phyloP scores from a whole-genome alignment of 2,329 filamentous ascomycete genomes.

The Aspergillus viridinutans region DNA sequence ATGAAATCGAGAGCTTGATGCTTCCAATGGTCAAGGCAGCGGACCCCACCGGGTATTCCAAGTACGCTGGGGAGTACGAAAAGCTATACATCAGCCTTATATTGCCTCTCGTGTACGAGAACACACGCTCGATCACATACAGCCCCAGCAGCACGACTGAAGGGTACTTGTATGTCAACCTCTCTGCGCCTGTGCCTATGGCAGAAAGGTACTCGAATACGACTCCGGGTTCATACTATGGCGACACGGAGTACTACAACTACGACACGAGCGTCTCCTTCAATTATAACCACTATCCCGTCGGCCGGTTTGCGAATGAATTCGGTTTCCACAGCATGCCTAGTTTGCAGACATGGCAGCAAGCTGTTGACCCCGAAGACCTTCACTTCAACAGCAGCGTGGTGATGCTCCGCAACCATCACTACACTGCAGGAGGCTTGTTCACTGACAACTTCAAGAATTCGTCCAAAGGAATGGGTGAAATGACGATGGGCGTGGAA shows the following conservation, averaged over 20 bases:
- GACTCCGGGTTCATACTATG: constrained; percentile 52
- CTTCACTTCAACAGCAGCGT: constrained; percentile 56
- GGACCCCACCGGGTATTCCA: constrained; percentile 43
- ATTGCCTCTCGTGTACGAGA: constrained; percentile 54
- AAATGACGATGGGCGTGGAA: constrained; percentile 57
- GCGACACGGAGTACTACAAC: constrained; percentile 59
- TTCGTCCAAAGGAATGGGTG: constrained; percentile 37
- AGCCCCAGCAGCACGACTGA: constrained; percentile 58
- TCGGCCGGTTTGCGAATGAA: constrained; percentile 60
- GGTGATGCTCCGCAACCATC: constrained; percentile 56
- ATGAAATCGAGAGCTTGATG: constrained; percentile 58
- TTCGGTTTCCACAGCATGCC: constrained; percentile 64
- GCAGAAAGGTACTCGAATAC: constrained; percentile 54
- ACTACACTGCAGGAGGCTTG: constrained; percentile 51
- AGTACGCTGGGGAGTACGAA: constrained; percentile 53
- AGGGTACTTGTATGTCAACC: constrained; percentile 54
- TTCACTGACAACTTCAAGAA: constrained; percentile 44
- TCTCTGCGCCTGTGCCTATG: constrained; percentile 51
- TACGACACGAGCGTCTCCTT: constrained; percentile 53
- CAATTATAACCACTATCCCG: constrained; percentile 52
- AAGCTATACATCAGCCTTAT: constrained; percentile 55
- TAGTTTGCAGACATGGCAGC: constrained; percentile 54
- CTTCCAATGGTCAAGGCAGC: constrained; percentile 41
- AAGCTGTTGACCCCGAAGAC: constrained; percentile 49
- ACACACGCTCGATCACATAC: constrained; percentile 57